These are phyloP conservation scores for Cystobasidium slooffiae DNA, from an alignment of 1,284 basidiomycete species.

Conservation along the genomic window DNA sequence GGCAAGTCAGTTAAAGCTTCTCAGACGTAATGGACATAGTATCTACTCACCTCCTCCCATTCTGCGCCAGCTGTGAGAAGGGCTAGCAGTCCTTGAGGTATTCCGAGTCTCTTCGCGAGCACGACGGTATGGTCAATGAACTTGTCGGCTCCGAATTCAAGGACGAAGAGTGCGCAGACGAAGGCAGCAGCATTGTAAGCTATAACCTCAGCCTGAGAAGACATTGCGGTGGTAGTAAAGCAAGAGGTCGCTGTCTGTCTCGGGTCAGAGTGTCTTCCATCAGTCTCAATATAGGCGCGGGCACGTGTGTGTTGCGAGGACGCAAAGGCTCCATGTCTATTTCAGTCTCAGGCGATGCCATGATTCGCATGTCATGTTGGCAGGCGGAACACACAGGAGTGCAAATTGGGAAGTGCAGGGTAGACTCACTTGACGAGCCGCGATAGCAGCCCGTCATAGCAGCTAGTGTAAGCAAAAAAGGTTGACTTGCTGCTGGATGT, in stretches of 20 bases:
- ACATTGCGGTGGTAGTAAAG: slow-evolving; percentile 6
- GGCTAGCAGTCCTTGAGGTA: slow-evolving; percentile 37
- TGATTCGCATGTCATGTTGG: no score
- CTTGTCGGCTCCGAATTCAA: slow-evolving; percentile 41
- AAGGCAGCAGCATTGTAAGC: slow-evolving; percentile 37
- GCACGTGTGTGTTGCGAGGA: no score
- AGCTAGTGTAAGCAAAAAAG: not conserved
- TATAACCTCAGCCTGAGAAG: slow-evolving; percentile 1
- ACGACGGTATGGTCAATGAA: slow-evolving; percentile 42
- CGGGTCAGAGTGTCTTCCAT: no score
- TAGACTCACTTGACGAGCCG: no score
- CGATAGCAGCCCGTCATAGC: no score
- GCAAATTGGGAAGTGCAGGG: no score
- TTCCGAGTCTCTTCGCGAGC: slow-evolving; percentile 19
- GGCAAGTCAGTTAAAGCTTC: not conserved
- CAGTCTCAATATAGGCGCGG: no score
- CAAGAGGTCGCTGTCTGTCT: not conserved
- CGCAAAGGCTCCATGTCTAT: no score
- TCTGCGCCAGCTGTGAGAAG: slow-evolving; percentile 43
- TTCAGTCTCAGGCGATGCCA: no score
- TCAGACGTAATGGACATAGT: not conserved
- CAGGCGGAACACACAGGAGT: no score
- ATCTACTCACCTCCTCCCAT: slow-evolving; percentile 40
- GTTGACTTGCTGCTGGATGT: slow-evolving; percentile 7
- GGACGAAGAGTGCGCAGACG: slow-evolving; percentile 40